Evolutionary conservation across 1,284 basidiomycete species (phyloP), one percentile per base, ranked within the genome.

Genomic region (Vanrija sp.): DNA sequence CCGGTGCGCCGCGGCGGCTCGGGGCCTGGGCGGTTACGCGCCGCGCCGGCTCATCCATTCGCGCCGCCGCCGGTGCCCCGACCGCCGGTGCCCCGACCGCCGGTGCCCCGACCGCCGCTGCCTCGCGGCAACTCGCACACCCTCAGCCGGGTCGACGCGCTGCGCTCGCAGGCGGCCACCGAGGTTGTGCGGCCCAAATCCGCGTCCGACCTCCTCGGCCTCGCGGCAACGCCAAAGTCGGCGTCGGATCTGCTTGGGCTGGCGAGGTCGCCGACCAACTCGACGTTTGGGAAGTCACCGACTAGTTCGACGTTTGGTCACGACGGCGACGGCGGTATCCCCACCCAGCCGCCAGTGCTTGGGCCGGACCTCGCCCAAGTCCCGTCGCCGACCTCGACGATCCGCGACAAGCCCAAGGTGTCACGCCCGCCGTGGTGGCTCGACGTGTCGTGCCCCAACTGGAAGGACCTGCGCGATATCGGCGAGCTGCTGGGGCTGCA

Each of bases 381-480:
- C 31, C 31, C 31, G 31, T 31, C 31, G 9, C 31, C 31, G 9
- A 31, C 31, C 4, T 14, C 31, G 12, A 31, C 31, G 31, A 14
- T 14, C 12, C 31, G 31, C 12, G 31, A 31, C 10, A 31, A 12
- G 31, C 31, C 31, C 31, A 31, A 31, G 31, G 31, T 14, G 9
- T 31, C 2, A 4, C 9, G 9, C 31, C 31, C 31, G 3, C 31
- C 31, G 9, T 97, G 93, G 94, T 97, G 92, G 84, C 77, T 98
- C 23, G 92, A 98, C 69, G 84, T 97, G 2, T 83, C 88, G 18
- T 93, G 87, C 64, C 93, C 94, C 2, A 87, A 85, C 0, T 92
- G 90, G 83, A 86, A 87, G 49, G 93, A 96, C 73, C 85, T 97
- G 81, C 82, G 87, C 52, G 84, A 87, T 19, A 82, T 97, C 47